These are phyloP conservation scores for Podaxis mareebaensis DNA, from an alignment of 768 basidiomycete species.

Conservation along the genomic window DNA sequence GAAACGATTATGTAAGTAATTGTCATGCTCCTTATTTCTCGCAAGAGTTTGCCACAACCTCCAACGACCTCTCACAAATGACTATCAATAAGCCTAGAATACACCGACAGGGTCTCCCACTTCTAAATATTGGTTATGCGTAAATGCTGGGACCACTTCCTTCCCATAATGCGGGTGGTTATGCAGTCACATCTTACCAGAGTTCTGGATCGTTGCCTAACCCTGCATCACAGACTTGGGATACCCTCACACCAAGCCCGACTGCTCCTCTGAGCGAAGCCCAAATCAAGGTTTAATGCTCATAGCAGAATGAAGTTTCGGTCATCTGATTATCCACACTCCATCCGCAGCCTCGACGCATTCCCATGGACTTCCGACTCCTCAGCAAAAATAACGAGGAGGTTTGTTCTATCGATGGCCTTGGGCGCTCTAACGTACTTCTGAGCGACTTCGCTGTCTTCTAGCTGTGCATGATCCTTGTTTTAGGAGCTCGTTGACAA, in stretches of 20 bases:
- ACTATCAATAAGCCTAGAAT: background rate
- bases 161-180: background rate
- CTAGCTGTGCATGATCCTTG: background rate
- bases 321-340: slow-evolving; percentile 11
- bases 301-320: background rate
- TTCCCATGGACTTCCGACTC: slow-evolving; percentile 10
- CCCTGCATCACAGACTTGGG: background rate
- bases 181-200: background rate
- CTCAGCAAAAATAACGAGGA: slow-evolving; percentile 4
- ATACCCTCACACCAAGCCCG: background rate
- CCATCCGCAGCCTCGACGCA: slow-evolving; percentile 10
- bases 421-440: slow-evolving; percentile 3
- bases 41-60: no score
- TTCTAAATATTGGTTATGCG: background rate
- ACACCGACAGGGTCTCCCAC: background rate
- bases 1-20: background rate
- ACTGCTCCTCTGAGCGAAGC: background rate
- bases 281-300: background rate
- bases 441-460: background rate
- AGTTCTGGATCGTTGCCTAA: background rate
- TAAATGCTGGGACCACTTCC: background rate
- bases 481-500: background rate
- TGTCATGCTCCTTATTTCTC: no score
- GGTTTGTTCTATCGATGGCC: slow-evolving; percentile 13
- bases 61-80: background rate